These are phyloP conservation scores for Metschnikowia lachancei DNA, from an alignment of 805 yeast genomes.

Conservation along the genomic window DNA sequence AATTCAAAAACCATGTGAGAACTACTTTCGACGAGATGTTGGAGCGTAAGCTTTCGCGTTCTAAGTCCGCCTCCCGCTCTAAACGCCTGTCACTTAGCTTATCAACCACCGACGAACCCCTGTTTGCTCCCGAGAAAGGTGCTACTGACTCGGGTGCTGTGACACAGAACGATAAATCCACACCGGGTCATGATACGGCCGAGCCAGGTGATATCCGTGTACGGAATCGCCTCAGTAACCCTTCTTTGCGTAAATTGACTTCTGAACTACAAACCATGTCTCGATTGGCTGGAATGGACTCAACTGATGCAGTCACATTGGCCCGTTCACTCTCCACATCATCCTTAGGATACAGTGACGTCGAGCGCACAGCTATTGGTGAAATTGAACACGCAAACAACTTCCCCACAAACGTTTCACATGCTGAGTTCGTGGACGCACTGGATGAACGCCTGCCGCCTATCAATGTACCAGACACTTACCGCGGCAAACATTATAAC, in stretches of 20 bases:
- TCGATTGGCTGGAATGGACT: constrained; percentile 72
- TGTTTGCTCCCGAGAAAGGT: background rate
- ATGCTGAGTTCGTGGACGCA: background rate
- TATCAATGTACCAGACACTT: background rate
- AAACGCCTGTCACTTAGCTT: constrained; percentile 20
- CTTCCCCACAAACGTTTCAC: constrained; percentile 1
- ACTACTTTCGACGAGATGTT: constrained; percentile 52
- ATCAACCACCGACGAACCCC: constrained; percentile 15
- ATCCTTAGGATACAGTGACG: constrained; percentile 56
- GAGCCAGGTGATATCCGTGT: background rate
- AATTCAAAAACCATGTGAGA: constrained; percentile 66
- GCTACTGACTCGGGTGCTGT: too few species aligned
- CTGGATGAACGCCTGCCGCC: too few species aligned
- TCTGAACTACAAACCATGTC: constrained; percentile 72
- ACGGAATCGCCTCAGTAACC: constrained; percentile 37
- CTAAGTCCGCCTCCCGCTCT: constrained; percentile 15
- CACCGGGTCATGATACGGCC: too few species aligned
- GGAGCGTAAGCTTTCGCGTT: constrained; percentile 31
- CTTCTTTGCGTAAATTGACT: constrained; percentile 70
- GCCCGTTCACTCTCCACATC: constrained; percentile 77
- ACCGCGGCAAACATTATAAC: background rate
- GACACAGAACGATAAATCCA: too few species aligned
- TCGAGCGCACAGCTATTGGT: constrained; percentile 44
- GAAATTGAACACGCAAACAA: constrained; percentile 25
- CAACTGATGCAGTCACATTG: constrained; percentile 76